Evolutionary conservation across 257 asterid genomes (phyloP).

Genomic region (Capsicum pubescens): DNA sequence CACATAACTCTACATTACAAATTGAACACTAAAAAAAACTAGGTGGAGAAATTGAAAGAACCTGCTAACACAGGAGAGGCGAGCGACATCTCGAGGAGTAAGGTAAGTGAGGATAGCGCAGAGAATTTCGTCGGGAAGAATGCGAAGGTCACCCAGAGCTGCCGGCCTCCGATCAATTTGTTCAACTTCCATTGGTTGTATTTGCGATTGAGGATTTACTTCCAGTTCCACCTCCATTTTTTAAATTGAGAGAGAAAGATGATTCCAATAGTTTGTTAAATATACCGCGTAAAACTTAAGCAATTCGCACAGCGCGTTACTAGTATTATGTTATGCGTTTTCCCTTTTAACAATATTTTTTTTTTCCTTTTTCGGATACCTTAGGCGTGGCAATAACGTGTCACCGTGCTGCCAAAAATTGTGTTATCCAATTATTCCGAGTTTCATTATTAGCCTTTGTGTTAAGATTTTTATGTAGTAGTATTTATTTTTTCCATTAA

Average conservation of each 20-base stretch:
- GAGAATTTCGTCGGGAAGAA: constrained; percentile 80
- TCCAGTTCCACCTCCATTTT: constrained; percentile 40
- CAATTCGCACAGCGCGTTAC: constrained; percentile 31
- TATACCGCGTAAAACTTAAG: constrained; percentile 43
- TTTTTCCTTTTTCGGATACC: neutral
- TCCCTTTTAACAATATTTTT: neutral
- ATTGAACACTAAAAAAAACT: neutral
- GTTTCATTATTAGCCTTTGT: too few species aligned
- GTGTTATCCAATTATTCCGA: too few species aligned
- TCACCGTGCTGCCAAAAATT: too few species aligned
- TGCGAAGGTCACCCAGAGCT: constrained; percentile 77
- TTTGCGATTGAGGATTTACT: constrained; percentile 31
- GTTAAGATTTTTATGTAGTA: too few species aligned
- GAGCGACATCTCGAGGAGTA: constrained; percentile 78
- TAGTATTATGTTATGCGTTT: neutral
- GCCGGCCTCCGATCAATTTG: constrained; percentile 66
- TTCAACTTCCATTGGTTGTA: constrained; percentile 23
- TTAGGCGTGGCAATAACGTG: constrained; percentile 9
- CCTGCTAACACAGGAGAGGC: constrained; percentile 97
- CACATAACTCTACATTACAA: neutral
- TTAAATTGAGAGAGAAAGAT: constrained; percentile 26
- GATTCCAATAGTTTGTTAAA: constrained; percentile 25
- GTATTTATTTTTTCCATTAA: too few species aligned
- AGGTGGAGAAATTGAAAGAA: constrained; percentile 24
- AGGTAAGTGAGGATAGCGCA: constrained; percentile 57